phyloP scores from a whole-genome alignment of 768 basidiomycete species.

The Panaeolus papilionaceus region DNA sequence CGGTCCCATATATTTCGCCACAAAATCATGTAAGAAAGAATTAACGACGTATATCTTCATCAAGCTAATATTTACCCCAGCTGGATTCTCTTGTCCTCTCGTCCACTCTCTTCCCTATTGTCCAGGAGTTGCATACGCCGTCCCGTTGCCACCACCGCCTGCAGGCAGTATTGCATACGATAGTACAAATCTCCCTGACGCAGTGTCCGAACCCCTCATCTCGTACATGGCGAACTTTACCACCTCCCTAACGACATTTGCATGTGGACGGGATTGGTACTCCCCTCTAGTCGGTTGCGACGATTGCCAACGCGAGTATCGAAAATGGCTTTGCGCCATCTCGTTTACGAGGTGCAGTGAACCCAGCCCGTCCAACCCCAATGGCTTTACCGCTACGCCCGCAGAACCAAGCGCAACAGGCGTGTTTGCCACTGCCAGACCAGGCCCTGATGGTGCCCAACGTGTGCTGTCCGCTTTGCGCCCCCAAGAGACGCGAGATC shows the following conservation, averaged over 20 bases:
- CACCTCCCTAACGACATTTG: conserved; percentile 68
- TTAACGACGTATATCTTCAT: background rate
- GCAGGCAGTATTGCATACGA: conserved; percentile 50
- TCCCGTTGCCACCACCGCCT: conserved; percentile 65
- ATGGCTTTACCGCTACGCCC: conserved; percentile 39
- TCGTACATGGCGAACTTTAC: conserved; percentile 78
- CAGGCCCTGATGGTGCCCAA: conserved; percentile 34
- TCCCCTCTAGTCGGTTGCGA: conserved; percentile 79
- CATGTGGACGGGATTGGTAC: conserved; percentile 83
- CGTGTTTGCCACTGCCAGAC: conserved; percentile 28
- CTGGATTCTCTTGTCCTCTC: conserved; percentile 71
- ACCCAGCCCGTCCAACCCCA: conserved; percentile 39
- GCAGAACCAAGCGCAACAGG: conserved; percentile 40
- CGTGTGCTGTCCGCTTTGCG: conserved; percentile 56
- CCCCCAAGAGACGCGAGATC: conserved; percentile 45
- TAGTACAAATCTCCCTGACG: conserved; percentile 53
- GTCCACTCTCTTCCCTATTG: conserved; percentile 78
- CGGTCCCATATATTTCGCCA: conserved; percentile 73
- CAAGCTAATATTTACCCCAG: conserved; percentile 36
- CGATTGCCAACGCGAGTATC: conserved; percentile 77
- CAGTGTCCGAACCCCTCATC: conserved; percentile 57
- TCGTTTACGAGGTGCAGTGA: conserved; percentile 82
- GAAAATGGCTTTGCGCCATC: conserved; percentile 77
- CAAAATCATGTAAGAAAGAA: conserved; percentile 67
- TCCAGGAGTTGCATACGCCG: conserved; percentile 70